Evolutionary conservation across 352 stramenopile genomes (phyloP).

Genomic region (Elongisporangium prolatum): DNA sequence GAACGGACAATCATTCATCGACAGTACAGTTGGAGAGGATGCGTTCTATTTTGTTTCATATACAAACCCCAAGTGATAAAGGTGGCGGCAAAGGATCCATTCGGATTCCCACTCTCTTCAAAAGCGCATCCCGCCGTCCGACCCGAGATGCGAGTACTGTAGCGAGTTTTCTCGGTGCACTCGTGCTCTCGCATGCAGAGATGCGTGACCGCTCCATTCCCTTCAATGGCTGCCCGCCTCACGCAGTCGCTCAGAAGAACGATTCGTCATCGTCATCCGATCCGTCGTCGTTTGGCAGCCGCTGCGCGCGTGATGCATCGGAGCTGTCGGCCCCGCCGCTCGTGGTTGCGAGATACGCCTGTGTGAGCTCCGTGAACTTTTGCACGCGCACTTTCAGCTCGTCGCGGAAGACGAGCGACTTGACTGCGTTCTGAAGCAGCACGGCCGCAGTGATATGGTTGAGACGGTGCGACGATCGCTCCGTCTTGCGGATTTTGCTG

Average conservation of each 20-base stretch:
- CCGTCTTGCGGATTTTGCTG: slow-evolving; percentile 46
- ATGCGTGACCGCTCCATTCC: neutral
- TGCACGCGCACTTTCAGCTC: slow-evolving; percentile 44
- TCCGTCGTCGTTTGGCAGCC: neutral
- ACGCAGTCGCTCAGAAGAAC: neutral
- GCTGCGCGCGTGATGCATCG: slow-evolving; percentile 2
- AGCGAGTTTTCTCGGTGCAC: neutral
- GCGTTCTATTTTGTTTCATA: neutral
- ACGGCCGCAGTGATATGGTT: slow-evolving; percentile 48
- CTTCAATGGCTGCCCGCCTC: neutral
- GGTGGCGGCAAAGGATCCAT: neutral
- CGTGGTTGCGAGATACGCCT: neutral
- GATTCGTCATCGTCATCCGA: slow-evolving; percentile 1
- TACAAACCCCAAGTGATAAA: too few species aligned
- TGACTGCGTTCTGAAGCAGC: slow-evolving; percentile 44
- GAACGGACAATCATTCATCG: neutral
- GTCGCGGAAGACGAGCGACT: slow-evolving; percentile 54
- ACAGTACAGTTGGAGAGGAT: neutral
- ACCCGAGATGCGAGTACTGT: neutral
- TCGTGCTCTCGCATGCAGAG: neutral
- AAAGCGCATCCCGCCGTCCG: neutral
- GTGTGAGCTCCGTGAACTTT: slow-evolving; percentile 42
- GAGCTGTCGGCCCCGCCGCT: too few species aligned
- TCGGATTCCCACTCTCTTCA: neutral
- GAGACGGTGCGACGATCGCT: slow-evolving; percentile 36